phyloP scores from a whole-genome alignment of 352 stramenopile species.

The Elongisporangium anandrum region DNA sequence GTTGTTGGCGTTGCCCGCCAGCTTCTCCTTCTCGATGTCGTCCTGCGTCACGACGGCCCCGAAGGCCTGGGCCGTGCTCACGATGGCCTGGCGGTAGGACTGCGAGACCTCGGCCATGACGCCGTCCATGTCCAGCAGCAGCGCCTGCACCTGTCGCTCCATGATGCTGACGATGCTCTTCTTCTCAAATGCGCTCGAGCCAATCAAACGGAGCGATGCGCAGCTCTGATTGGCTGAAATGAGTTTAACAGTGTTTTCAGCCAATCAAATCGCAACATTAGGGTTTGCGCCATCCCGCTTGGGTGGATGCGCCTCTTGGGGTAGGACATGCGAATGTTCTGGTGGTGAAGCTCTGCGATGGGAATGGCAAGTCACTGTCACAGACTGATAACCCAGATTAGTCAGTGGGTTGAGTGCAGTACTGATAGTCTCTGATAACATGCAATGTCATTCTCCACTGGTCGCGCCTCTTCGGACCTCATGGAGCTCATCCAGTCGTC shows the following conservation, averaged over 20 bases:
- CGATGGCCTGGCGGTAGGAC: constrained; percentile 93
- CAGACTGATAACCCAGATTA: background rate
- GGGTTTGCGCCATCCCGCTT: background rate
- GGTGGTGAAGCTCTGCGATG: too few relatives aligned
- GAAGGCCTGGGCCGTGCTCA: constrained; percentile 84
- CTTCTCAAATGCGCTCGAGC: background rate
- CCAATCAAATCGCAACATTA: background rate
- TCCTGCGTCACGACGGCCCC: constrained; percentile 82
- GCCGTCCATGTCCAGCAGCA: constrained; percentile 97
- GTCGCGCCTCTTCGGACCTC: background rate
- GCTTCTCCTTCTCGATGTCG: constrained; percentile 90
- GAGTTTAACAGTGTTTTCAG: background rate
- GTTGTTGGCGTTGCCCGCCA: constrained; percentile 95
- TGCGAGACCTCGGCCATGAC: constrained; percentile 94
- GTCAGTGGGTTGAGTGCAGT: background rate
- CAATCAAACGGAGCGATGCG: background rate
- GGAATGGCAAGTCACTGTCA: too few relatives aligned
- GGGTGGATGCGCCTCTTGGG: background rate
- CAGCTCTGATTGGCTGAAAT: background rate
- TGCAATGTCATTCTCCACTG: background rate
- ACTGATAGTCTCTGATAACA: background rate
- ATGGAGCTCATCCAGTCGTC: constrained; percentile 64
- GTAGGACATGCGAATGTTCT: background rate
- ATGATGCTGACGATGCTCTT: constrained; percentile 8
- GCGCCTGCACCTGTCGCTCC: constrained; percentile 37